Evolutionary conservation across 2,329 filamentous ascomycete species (phyloP).

Genomic region (Rosellinia necatrix): DNA sequence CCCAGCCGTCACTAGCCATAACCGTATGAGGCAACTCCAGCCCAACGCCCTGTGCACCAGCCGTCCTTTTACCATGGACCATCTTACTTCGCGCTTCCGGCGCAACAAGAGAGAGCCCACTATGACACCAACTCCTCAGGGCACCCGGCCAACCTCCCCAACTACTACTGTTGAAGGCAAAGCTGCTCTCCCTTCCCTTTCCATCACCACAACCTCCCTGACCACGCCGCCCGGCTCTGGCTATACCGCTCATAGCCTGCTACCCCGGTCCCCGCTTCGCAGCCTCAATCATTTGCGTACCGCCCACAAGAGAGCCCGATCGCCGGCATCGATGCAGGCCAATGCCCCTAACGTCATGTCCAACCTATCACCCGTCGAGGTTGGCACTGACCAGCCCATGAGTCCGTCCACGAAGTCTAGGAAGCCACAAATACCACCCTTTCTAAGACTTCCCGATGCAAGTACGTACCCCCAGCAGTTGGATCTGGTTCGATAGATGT

Average conservation of each 20-base stretch:
- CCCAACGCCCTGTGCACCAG: neutral
- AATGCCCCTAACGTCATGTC: conserved; percentile 32
- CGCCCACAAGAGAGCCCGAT: conserved; percentile 54
- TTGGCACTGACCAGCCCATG: conserved; percentile 35
- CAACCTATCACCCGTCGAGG: conserved; percentile 45
- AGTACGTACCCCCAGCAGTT: conserved; percentile 45
- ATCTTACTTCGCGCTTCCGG: conserved; percentile 38
- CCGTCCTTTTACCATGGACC: conserved; percentile 31
- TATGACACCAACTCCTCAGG: neutral
- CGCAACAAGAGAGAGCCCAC: conserved; percentile 30
- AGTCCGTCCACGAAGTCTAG: conserved; percentile 27
- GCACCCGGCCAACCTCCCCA: neutral
- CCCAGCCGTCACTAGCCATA: neutral
- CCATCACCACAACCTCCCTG: conserved; percentile 29
- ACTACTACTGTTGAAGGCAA: conserved; percentile 14
- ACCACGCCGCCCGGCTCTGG: conserved; percentile 34
- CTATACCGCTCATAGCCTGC: conserved; percentile 24
- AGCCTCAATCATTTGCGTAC: conserved; percentile 49
- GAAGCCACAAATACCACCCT: conserved; percentile 50
- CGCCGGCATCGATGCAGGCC: conserved; percentile 40
- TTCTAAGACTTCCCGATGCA: conserved; percentile 53
- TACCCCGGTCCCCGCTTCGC: conserved; percentile 47
- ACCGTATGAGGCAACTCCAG: neutral
- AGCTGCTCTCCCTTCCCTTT: conserved; percentile 34
- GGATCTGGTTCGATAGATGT: neutral